Evolutionary conservation across 2,329 filamentous ascomycete genomes (phyloP).

Genomic region (Cryphonectria nitschkei): DNA sequence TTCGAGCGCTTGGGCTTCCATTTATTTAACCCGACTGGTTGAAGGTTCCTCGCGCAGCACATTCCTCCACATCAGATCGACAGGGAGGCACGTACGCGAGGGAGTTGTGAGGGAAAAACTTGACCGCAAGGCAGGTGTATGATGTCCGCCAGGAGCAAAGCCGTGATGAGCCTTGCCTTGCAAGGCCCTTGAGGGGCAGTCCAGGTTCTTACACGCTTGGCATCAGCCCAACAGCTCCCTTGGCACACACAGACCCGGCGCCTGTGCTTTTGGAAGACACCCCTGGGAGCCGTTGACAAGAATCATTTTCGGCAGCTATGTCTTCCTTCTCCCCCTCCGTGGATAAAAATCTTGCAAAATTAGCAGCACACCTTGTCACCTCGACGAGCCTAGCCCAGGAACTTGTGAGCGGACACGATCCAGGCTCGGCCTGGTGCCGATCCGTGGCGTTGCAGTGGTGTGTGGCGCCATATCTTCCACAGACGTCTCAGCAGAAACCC

Average conservation of each 20-base stretch:
- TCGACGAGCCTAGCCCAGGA: not conserved
- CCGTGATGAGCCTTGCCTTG: not conserved
- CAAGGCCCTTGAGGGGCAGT: not conserved
- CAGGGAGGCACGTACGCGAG: not conserved
- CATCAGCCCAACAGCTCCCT: constrained; percentile 17
- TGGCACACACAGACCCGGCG: constrained; percentile 14
- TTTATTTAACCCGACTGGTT: not conserved
- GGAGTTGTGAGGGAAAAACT: constrained; percentile 7
- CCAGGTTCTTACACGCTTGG: constrained; percentile 1
- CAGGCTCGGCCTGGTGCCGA: not conserved
- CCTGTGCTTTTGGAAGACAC: not conserved
- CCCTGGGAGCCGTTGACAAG: not conserved
- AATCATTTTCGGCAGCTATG: not conserved
- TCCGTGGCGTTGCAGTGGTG: not conserved
- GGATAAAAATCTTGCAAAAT: not conserved
- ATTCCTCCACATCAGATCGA: constrained; percentile 1
- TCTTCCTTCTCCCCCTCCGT: not conserved
- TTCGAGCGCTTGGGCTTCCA: not conserved
- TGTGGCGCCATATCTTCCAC: constrained; percentile 3
- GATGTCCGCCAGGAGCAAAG: not conserved
- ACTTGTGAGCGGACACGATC: not conserved
- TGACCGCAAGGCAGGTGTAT: not conserved
- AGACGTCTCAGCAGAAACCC: not conserved
- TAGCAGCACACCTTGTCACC: not conserved
- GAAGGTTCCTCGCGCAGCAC: not conserved